Evolutionary conservation across 2,329 filamentous ascomycete species (phyloP), one percentile per base, ranked within the genome.

Genomic region (Colletotrichum agaves): DNA sequence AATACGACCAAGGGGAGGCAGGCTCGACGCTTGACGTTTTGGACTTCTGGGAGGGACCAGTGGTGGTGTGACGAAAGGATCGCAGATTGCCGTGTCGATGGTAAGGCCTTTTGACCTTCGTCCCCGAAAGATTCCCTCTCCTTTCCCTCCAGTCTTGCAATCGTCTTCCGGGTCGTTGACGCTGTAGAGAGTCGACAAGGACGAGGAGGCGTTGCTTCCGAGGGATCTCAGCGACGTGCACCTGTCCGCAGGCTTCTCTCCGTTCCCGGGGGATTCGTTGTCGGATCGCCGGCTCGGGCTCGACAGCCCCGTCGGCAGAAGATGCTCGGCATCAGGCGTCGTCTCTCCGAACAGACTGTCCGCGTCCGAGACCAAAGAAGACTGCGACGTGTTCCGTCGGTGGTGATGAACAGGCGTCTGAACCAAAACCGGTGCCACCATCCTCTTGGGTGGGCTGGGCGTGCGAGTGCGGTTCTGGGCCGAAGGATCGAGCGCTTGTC

Each of bases 131-230:
- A 15, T 19, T 6, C 44, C 33, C 17, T 43, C 55, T 5, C 46
- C 8, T 4, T 27, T 33, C 3, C 49, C 68, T 2, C 61, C 68
- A 0, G 39, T 50, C 37, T 63, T 60, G 17, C 46, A 52, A 33
- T 76, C 76, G 6, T 82, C 79, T 8, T 83, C 80, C 1, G 78
- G 76, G 60, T 87, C 85, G 33, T 85, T 84, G 53, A 83, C 84
- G 65, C 85, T 88, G 69, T 87, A 87, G 5, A 88, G 74, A 0
- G 86, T 88, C 4, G 86, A 88, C 5, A 88, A 76, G 2, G 84
- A 82, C 43, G 85, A 87, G 0, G 85, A 87, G 13, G 80, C 76
- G 8, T 84, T 79, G 69, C 83, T 86, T 4, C 80, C 77, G 4
- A 74, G 63, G 0, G 82, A 84, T 4, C 23, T 57, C 39, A 59